Conservation (phyloP, 1,284 basidiomycete species). For the Volvariella surrecta region DNA sequence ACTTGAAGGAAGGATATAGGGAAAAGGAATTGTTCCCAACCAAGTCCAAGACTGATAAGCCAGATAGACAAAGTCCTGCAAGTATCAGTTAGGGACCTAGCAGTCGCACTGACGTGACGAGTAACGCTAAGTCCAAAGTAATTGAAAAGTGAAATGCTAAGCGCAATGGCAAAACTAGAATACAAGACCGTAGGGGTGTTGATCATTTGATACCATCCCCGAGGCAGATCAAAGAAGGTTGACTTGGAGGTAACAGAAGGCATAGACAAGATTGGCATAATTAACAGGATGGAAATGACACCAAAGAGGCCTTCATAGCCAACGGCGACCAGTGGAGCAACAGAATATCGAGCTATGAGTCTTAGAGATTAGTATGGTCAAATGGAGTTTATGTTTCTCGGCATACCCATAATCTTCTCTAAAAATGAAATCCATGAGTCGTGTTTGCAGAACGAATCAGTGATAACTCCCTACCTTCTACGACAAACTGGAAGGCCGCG, state of each 20-base stretch:
- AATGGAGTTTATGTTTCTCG: neutral
- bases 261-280: constrained; percentile 67
- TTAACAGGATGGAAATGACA: constrained; percentile 63
- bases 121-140: constrained; percentile 94
- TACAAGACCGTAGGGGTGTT: constrained; percentile 71
- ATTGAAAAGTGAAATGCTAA: constrained; percentile 92
- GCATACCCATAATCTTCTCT: constrained; percentile 79
- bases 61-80: constrained; percentile 93
- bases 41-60: constrained; percentile 78
- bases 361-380: constrained; percentile 1
- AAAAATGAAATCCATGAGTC: constrained; percentile 6
- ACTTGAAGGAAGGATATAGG: constrained; percentile 85
- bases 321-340: constrained; percentile 91
- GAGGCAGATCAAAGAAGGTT: constrained; percentile 86
- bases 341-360: constrained; percentile 57
- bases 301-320: constrained; percentile 95
- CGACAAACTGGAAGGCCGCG: constrained; percentile 86
- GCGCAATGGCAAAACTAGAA: constrained; percentile 72
- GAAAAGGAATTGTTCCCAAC: constrained; percentile 87
- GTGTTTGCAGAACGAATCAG: constrained; percentile 6
- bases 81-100: constrained; percentile 88
- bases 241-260: constrained; percentile 45
- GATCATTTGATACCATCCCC: constrained; percentile 88
- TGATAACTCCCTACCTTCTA: constrained; percentile 81
- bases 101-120: constrained; percentile 82